A percentile compares a stretch with the other conserved stretches of the same genome.
Conservation (phyloP, 192 early-diverging fungal genomes). For the Allomyces javanicus region DNA sequence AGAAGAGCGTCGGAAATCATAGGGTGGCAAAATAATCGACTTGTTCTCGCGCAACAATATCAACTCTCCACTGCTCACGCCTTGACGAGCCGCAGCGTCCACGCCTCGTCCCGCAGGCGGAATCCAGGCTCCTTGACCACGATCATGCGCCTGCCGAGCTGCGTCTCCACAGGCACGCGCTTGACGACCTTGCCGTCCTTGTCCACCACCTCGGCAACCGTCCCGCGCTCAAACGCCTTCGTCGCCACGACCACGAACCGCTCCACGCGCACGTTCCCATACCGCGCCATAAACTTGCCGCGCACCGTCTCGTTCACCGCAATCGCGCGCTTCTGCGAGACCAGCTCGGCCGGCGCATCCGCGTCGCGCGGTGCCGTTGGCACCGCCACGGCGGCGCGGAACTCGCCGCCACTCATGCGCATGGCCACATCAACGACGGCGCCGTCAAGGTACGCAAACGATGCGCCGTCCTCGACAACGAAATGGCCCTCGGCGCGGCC, state of each 20-base stretch:
- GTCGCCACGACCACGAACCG: conserved; percentile 15
- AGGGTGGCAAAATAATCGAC: no score
- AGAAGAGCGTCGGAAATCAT: no score
- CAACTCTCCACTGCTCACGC: background rate
- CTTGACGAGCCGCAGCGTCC: background rate
- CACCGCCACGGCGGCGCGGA: background rate
- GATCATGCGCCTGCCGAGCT: background rate
- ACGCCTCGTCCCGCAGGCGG: background rate
- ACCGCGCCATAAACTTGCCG: conserved; percentile 6
- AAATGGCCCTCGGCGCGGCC: conserved; percentile 53
- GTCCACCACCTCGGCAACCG: background rate
- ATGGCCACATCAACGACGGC: background rate
- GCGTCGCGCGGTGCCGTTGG: background rate
- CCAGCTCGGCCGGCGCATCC: conserved; percentile 3
- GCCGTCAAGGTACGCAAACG: conserved; percentile 46
- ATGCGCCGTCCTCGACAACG: conserved; percentile 81
- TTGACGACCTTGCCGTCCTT: background rate
- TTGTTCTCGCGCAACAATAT: no score
- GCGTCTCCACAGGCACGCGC: no score
- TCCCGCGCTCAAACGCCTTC: background rate
- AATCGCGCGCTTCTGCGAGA: background rate
- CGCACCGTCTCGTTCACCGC: conserved; percentile 2
- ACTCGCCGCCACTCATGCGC: background rate
- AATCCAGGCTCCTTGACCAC: background rate
- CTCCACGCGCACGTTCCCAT: conserved; percentile 20